Conservation (phyloP, 176 grass and related monocot species). For the Aegilops speltoides region DNA sequence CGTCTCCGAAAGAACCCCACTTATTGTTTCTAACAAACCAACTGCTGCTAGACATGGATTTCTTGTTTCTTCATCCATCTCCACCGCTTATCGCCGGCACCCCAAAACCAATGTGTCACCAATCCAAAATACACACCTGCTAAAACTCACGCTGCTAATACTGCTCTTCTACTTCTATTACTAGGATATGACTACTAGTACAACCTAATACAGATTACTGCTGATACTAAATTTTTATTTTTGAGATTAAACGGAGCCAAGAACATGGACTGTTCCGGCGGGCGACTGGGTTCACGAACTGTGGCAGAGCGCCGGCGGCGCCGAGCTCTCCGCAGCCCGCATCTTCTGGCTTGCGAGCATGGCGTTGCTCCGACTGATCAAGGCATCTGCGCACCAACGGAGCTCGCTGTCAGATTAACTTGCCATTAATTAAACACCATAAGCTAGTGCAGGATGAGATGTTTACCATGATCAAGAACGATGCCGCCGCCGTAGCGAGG, state of each 20-base stretch:
- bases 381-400: slow-evolving; percentile 30
- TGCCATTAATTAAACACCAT: background rate
- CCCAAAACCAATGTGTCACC: slow-evolving; percentile 54
- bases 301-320: background rate
- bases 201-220: slow-evolving; percentile 35
- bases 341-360: slow-evolving; percentile 54
- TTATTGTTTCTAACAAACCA: background rate
- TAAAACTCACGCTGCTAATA: slow-evolving; percentile 27
- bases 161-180: slow-evolving; percentile 32
- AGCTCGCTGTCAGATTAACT: background rate
- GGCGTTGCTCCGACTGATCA: slow-evolving; percentile 65
- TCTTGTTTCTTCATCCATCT: slow-evolving; percentile 7
- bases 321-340: background rate
- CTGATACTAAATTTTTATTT: slow-evolving; percentile 22
- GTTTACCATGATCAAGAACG: slow-evolving; percentile 53
- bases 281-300: slow-evolving; percentile 12
- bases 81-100: background rate
- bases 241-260: slow-evolving; percentile 16
- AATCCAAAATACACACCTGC: slow-evolving; percentile 44
- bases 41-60: background rate
- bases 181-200: slow-evolving; percentile 23
- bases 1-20: background rate
- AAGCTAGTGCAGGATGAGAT: background rate
- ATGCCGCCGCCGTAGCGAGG: slow-evolving; percentile 62
- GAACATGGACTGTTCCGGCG: slow-evolving; percentile 13